These are phyloP conservation scores for Talaromyces trachyspermus DNA, from an alignment of 495 filamentous ascomycete genomes.

Conservation along the genomic window DNA sequence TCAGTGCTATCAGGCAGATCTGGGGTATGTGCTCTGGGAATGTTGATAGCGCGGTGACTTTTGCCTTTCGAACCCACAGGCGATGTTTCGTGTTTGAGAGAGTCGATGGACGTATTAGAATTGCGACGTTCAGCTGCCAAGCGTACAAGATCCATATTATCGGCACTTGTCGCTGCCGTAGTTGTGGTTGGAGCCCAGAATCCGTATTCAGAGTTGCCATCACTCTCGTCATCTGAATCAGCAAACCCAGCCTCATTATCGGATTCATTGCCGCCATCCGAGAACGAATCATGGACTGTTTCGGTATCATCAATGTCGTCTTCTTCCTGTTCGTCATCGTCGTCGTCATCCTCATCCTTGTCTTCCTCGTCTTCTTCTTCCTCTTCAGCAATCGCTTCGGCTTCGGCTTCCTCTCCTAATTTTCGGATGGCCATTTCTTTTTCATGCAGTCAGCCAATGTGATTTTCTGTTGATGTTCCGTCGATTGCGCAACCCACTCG, in stretches of 20 bases:
- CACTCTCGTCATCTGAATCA: constrained; percentile 77
- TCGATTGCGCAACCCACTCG: constrained; percentile 72
- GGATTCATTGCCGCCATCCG: constrained; percentile 77
- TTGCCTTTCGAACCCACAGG: constrained; percentile 17
- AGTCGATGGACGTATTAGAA: constrained; percentile 61
- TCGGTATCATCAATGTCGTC: constrained; percentile 52
- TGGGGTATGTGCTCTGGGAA: constrained; percentile 65
- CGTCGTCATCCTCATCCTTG: constrained; percentile 44
- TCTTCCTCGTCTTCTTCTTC: constrained; percentile 54
- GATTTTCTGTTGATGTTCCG: constrained; percentile 55
- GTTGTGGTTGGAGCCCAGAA: constrained; percentile 68
- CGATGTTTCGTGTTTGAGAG: constrained; percentile 40
- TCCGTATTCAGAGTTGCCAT: constrained; percentile 62
- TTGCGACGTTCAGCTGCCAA: constrained; percentile 38
- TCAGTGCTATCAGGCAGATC: constrained; percentile 94
- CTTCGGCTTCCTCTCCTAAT: constrained; percentile 83
- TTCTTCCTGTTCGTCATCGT: constrained; percentile 33
- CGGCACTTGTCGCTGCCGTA: constrained; percentile 49
- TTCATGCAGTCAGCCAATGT: constrained; percentile 84
- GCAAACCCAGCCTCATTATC: constrained; percentile 94
- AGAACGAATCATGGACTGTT: constrained; percentile 54
- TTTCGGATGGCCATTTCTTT: constrained; percentile 86
- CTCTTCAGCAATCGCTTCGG: constrained; percentile 71
- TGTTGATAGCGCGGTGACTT: constrained; percentile 32
- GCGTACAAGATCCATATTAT: constrained; percentile 42